Evolutionary conservation across 306 rosid genomes (phyloP), one percentile per base, ranked within the genome.

Genomic region (Trifolium pratense): DNA sequence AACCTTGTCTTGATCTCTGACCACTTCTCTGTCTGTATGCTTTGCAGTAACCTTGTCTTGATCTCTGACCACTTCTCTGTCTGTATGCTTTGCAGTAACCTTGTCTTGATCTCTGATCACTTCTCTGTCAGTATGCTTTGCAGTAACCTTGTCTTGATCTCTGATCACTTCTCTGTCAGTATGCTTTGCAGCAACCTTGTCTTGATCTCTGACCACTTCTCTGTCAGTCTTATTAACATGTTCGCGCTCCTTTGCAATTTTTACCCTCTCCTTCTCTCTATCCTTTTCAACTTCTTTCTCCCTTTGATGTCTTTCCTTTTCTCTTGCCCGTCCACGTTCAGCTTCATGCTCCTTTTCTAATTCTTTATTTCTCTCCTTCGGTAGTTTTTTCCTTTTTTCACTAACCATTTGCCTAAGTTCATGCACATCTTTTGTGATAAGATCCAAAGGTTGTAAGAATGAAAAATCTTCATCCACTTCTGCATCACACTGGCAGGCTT

Each of bases 391-490:
- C 82, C 80, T 87, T 77, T 88, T 87, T 40, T 94, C 97, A 77
- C 73, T 89, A 23, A 94, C 79, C 81, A 91, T 78, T 87, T 88
- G 90, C 78, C 92, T 75, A 48, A 94, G 86, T 80, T 94, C 91
- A 71, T 83, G 70, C 63, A 91, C 91, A 87, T 87, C 92, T 82
- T 91, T 94, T 23, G 97, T 91, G 80, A 94, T 91, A 65, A 94
- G 94, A 84, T 94, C 99, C 78, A 91, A 66, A 71, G 99, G 97
- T 78, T 89, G 89, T 83, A 84, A 70, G 82, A 94, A 88, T 8
- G 97, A 91, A 84, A 94, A 94, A 89, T 94, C 97, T 78, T 94
- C 99, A 48, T 91, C 99, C 84, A 87, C 52, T 56, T 89, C 99
- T 68, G 88, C 78, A 62, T 94, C 99, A 87, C 87, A 87, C 99